These are phyloP conservation scores for Schrenkiella parvula DNA, from an alignment of 345 rosid species.

Conservation along the genomic window DNA sequence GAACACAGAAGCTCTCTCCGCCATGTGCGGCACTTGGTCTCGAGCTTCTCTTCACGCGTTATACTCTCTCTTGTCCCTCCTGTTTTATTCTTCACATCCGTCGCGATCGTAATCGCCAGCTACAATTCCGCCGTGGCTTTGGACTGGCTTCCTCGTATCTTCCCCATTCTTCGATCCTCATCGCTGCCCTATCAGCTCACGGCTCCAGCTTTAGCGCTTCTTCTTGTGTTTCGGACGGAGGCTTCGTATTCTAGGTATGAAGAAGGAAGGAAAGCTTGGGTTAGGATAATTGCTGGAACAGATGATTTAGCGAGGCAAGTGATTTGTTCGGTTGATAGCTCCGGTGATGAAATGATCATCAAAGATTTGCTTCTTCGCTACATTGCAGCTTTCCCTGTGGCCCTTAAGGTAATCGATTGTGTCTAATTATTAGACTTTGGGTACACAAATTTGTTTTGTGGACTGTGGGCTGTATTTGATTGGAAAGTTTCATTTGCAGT, in stretches of 20 bases:
- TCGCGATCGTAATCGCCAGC: conserved; percentile 51
- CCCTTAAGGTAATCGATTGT: conserved; percentile 60
- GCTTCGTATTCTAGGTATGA: conserved; percentile 88
- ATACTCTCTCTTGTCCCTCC: conserved; percentile 80
- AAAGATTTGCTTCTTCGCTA: conserved; percentile 59
- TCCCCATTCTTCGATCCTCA: conserved; percentile 70
- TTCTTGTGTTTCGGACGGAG: conserved; percentile 85
- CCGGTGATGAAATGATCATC: conserved; percentile 41
- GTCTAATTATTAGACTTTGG: conserved; percentile 25
- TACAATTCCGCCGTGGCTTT: conserved; percentile 65
- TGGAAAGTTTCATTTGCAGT: conserved; percentile 39
- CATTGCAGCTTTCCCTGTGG: conserved; percentile 78
- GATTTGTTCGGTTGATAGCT: conserved; percentile 43
- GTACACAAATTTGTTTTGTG: not conserved
- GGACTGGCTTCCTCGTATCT: conserved; percentile 56
- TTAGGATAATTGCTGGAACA: conserved; percentile 60
- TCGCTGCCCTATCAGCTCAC: conserved; percentile 87
- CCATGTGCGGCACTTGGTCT: conserved; percentile 70
- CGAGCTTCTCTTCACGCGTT: conserved; percentile 75
- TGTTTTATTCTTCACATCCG: conserved; percentile 62
- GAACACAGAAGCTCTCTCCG: conserved; percentile 80
- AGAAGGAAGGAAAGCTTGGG: conserved; percentile 85
- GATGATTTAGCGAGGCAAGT: conserved; percentile 72
- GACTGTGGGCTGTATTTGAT: conserved; percentile 18
- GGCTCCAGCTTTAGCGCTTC: conserved; percentile 83